Evolutionary conservation across 2,329 filamentous ascomycete species (phyloP), one percentile per base, ranked within the genome.

Genomic region (Hyphodiscus sp.): DNA sequence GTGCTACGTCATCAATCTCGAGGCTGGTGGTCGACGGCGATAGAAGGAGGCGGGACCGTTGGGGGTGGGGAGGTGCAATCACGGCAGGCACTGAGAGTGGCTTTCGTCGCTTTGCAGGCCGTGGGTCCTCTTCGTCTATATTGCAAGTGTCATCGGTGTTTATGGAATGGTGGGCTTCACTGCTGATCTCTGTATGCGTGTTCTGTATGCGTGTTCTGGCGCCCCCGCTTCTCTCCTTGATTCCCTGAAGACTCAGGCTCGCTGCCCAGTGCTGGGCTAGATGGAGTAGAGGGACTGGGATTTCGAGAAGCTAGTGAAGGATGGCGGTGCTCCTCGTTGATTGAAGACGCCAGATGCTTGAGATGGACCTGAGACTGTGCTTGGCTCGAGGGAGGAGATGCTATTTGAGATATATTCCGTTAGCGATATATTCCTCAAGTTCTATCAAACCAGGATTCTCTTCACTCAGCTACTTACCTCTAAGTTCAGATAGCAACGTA

Each of bases 381-480:
- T 38, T n/a, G 16, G 33, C 33, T 38, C 11, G 16, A 13, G 33
- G 33, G 33, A 13, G 33, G 13, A 13, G 33, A 38, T 38, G 33
- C 11, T 38, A 13, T 13, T 38, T 38, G 5, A 38, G 33, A 38
- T 13, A 10, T 38, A 10, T 38, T 38, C 33, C 16, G 33, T 38
- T 38, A 38, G 33, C 33, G 33, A 38, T 4, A 4, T 38, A 10
- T 38, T 38, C 33, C 33, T 38, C 33, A 38, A 38, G 16, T 38
- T 38, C 23, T 38, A n/a, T n/a, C n/a, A n/a, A n/a, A 6, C 33
- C 33, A 38, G 11, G 4, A 38, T 38, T n/a, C n/a, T n/a, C n/a
- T n/a, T n/a, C n/a, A n/a, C n/a, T n/a, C n/a, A 38, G 33, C 33
- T 6, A 38, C 5, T 61, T 58, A 62, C 54, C 43, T 62, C 54